phyloP scores from a whole-genome alignment of 148 eudicot species.

The Silene latifolia region DNA sequence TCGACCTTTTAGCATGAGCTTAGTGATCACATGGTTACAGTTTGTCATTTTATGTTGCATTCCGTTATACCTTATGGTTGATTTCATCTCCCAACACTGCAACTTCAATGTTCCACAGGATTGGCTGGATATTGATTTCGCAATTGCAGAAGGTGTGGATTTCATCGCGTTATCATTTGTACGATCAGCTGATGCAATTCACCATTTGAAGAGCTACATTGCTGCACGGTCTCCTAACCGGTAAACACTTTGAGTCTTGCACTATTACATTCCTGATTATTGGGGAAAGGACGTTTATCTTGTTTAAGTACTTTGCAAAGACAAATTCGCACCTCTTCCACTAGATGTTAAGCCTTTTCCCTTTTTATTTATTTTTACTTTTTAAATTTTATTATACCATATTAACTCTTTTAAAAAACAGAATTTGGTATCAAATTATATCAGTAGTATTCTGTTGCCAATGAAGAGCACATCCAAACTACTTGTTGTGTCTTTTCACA shows the following conservation, averaged over 20 bases:
- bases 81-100: not conserved
- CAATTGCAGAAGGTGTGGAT: slow-evolving; percentile 34
- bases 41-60: not conserved
- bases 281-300: not conserved
- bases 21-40: not conserved
- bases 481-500: not conserved
- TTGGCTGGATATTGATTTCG: slow-evolving; percentile 42
- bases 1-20: not conserved
- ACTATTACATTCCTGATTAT: not conserved
- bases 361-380: not conserved
- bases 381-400: not conserved
- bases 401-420: not conserved
- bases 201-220: slow-evolving; percentile 31
- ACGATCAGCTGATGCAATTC: slow-evolving; percentile 32
- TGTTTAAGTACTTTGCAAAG: not conserved
- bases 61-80: not conserved
- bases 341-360: not conserved
- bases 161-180: slow-evolving; percentile 38
- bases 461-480: not conserved
- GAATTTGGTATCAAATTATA: no score
- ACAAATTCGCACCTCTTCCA: not conserved
- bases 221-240: slow-evolving; percentile 30
- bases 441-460: not conserved
- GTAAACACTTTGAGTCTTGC: not conserved
- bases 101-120: slow-evolving; percentile 17